Conservation (phyloP, 1,284 basidiomycete species). For the Cutaneotrichosporon sp. region DNA sequence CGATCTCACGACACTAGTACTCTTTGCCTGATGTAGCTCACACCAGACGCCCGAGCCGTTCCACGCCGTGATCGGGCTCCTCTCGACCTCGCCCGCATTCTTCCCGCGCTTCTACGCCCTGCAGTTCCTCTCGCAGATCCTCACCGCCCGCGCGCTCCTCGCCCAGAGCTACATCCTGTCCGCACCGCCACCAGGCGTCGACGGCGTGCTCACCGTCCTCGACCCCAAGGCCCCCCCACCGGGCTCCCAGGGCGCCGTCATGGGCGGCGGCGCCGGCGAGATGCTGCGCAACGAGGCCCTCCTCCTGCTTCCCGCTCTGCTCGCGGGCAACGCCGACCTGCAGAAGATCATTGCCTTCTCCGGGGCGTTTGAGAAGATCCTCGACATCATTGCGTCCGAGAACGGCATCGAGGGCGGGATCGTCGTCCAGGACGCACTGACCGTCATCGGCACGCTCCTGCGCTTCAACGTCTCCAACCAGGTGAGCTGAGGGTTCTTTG, state of each 20-base stretch:
- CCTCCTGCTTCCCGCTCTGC: slow-evolving; percentile 76
- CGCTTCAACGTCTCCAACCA: slow-evolving; percentile 95
- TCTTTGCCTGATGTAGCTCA: no score
- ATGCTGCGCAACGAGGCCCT: slow-evolving; percentile 66
- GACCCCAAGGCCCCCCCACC: slow-evolving; percentile 41
- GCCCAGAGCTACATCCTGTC: slow-evolving; percentile 85
- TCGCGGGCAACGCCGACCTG: slow-evolving; percentile 85
- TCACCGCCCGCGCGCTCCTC: slow-evolving; percentile 73
- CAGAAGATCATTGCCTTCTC: slow-evolving; percentile 98
- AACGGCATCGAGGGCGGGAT: slow-evolving; percentile 90
- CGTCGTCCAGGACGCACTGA: slow-evolving; percentile 81
- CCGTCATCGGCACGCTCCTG: slow-evolving; percentile 79
- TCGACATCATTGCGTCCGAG: slow-evolving; percentile 83
- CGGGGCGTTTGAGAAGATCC: slow-evolving; percentile 93
- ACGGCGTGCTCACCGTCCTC: slow-evolving; percentile 47
- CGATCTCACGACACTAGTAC: no score
- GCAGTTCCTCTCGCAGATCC: slow-evolving; percentile 76
- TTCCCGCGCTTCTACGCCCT: slow-evolving; percentile 85
- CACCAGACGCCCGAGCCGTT: slow-evolving; percentile 61
- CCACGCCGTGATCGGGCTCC: slow-evolving; percentile 74
- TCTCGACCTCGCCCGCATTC: slow-evolving; percentile 64
- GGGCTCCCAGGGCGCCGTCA: slow-evolving; percentile 20
- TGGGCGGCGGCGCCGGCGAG: slow-evolving; percentile 50
- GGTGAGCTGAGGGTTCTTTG: slow-evolving; percentile 57
- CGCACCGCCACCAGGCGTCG: slow-evolving; percentile 48